A percentile compares a stretch with the other conserved stretches of the same genome.
Evolutionary conservation across 257 asterid genomes (phyloP).

Genomic region (Jaltomata sinuosa): DNA sequence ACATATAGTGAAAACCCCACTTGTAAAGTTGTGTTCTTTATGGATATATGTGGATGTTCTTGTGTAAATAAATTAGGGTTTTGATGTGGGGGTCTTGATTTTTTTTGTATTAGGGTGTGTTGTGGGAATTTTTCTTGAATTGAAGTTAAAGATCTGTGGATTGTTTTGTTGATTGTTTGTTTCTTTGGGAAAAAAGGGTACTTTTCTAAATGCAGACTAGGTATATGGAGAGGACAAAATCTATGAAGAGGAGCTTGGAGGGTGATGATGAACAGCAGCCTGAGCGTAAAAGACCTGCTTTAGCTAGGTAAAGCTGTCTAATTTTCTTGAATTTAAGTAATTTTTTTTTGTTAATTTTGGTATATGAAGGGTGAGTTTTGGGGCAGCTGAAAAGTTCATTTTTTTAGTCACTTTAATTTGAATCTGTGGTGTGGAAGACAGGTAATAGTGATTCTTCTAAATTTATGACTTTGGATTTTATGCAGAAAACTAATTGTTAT

Average conservation of each 20-base stretch:
- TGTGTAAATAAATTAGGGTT: neutral
- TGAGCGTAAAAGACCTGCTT: constrained; percentile 51
- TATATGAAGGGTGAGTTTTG: neutral
- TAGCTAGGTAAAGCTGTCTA: constrained; percentile 28
- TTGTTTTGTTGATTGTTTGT: neutral
- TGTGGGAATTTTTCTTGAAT: neutral
- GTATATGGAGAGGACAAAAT: constrained; percentile 68
- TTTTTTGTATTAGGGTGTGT: neutral
- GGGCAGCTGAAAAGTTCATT: neutral
- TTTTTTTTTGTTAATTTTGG: neutral
- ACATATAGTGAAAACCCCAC: neutral
- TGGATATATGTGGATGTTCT: neutral
- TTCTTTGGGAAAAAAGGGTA: neutral
- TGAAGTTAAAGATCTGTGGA: neutral
- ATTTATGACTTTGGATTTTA: neutral
- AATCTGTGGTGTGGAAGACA: neutral
- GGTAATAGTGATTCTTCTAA: neutral
- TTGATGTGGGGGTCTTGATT: neutral
- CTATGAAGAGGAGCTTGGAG: constrained; percentile 80
- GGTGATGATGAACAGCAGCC: constrained; percentile 60
- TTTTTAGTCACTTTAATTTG: neutral
- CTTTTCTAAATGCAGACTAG: constrained; percentile 74
- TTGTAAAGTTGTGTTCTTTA: neutral
- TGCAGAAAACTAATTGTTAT: neutral
- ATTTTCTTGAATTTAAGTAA: neutral